Conservation (phyloP, 1,139 yeast species). For the Blastobotrys ciferrii region DNA sequence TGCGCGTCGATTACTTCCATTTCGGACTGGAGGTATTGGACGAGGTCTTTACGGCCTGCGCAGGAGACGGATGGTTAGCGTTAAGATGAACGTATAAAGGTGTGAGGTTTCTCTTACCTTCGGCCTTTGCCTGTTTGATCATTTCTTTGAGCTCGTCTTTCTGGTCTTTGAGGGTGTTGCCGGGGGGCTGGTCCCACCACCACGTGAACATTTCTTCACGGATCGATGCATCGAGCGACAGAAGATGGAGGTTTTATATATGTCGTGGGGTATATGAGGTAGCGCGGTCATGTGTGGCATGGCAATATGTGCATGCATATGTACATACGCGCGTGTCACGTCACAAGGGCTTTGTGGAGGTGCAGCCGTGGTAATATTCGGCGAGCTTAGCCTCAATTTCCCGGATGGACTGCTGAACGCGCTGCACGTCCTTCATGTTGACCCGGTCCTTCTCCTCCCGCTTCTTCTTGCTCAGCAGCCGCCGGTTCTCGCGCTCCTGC, state of each 20-base stretch:
- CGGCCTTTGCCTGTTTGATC: neutral
- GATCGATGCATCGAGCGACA: too few relatives aligned
- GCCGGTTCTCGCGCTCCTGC: conserved; percentile 5
- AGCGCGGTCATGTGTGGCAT: too few relatives aligned
- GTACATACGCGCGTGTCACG: too few relatives aligned
- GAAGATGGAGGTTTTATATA: too few relatives aligned
- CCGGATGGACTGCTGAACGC: conserved; percentile 3
- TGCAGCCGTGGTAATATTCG: neutral
- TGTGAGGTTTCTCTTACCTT: neutral
- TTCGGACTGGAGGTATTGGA: neutral
- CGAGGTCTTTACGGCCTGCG: neutral
- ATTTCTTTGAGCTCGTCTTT: conserved; percentile 1
- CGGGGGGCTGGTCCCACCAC: conserved; percentile 6
- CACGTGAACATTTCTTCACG: conserved; percentile 2
- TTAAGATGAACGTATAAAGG: neutral
- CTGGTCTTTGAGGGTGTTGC: neutral
- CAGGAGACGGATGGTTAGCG: too few relatives aligned
- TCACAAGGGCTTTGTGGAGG: neutral
- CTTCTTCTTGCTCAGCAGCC: conserved; percentile 2
- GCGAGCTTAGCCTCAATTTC: conserved; percentile 2
- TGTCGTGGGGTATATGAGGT: too few relatives aligned
- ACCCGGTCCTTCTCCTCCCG: neutral
- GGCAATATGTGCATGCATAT: too few relatives aligned
- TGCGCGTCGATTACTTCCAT: neutral
- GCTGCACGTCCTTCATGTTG: neutral